Evolutionary conservation across 495 filamentous ascomycete species (phyloP), one percentile per base, ranked within the genome.

Genomic region (Aspergillus sclerotioniger): DNA sequence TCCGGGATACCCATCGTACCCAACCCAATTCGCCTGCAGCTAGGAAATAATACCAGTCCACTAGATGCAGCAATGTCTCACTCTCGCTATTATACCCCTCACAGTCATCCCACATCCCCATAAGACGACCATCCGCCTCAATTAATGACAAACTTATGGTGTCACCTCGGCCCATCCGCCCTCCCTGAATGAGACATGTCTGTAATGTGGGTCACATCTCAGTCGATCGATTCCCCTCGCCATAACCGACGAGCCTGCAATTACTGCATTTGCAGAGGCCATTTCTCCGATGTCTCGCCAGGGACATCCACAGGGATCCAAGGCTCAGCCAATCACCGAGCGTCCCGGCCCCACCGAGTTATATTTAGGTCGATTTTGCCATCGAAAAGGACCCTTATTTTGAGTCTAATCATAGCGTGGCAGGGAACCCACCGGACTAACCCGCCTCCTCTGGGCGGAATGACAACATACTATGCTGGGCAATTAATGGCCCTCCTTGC

Each of bases 121-220:
- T 25, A 2, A 25, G 25, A 25, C 25, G 5, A 2, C 25, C 25
- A n/a, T n/a, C n/a, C n/a, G n/a, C 25, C 25, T 25, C 25, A 25
- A 25, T 25, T 25, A 25, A 25, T 25, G 25, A 25, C 25, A 25
- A 25, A 25, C 25, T 25, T 5, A 25, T 25, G 25, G 25, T 25
- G 25, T 25, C 25, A 25, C 5, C 25, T 25, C 25, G 25, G 25
- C 25, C 25, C 25, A 5, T 25, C 25, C 37, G 37, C 37, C 5
- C 10, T n/a, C 12, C 12, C 25, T 25, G 39, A 51, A 51, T 51
- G 55, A 57, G 55, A 57, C 47, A 51, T 39, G 54, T 49, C 54
- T 56, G 54, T 56, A 49, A 6, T 49, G 54, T 56, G 54, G 54
- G 33, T 10, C 47, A 8, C 5, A 48, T 47, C 31, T 41, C 37